Conservation (phyloP, 2,329 filamentous ascomycete genomes). For the Dactylellina parvicollis region DNA sequence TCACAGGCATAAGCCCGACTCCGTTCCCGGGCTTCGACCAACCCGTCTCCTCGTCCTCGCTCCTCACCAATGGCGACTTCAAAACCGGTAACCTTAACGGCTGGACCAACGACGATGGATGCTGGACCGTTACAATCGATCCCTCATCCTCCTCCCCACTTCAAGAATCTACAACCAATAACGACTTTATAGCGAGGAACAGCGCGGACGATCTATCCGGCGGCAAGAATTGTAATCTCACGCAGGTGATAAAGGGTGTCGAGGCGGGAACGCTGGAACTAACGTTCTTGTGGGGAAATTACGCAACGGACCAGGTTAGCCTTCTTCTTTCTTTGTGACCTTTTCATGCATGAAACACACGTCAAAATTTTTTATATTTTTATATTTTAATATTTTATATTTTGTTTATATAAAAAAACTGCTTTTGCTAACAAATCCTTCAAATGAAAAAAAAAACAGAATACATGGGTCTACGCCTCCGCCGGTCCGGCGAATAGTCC, state of each 20-base stretch:
- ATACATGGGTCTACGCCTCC: constrained; percentile 34
- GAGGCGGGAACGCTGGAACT: constrained; percentile 11
- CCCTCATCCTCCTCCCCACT: constrained; percentile 15
- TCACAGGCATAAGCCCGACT: constrained; percentile 13
- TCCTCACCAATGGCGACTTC: constrained; percentile 31
- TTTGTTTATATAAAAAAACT: too few relatives aligned
- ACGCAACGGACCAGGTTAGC: constrained; percentile 11
- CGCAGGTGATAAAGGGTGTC: constrained; percentile 18
- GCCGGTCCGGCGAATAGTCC: not conserved
- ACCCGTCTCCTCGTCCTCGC: constrained; percentile 15
- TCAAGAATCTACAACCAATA: constrained; percentile 13
- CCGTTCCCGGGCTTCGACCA: constrained; percentile 31
- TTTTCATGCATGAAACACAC: not conserved
- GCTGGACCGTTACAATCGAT: constrained; percentile 14
- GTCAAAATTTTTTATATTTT: too few relatives aligned
- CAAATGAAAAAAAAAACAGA: not conserved
- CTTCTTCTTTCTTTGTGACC: not conserved
- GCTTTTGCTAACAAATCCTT: too few relatives aligned
- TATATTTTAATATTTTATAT: too few relatives aligned
- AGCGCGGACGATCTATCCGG: constrained; percentile 21
- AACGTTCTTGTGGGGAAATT: constrained; percentile 28
- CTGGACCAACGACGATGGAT: constrained; percentile 23
- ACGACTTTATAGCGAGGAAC: constrained; percentile 20
- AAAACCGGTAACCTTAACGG: constrained; percentile 26
- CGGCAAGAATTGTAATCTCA: constrained; percentile 31